Conservation (phyloP, 306 rosid genomes). For the Corylus americana region DNA sequence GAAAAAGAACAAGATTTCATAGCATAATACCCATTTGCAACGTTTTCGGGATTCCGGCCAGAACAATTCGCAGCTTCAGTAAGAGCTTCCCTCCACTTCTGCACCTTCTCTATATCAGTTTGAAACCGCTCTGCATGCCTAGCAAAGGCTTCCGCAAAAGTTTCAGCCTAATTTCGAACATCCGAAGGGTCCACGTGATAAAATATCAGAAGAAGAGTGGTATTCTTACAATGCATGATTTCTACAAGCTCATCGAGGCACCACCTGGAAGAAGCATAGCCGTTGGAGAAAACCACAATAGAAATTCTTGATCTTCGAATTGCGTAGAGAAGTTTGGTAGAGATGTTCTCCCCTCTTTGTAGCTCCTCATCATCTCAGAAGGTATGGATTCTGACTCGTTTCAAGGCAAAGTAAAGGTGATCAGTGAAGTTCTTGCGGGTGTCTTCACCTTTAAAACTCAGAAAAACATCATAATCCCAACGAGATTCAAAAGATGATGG, state of each 20-base stretch:
- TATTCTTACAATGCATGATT: not conserved
- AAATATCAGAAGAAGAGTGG: not conserved
- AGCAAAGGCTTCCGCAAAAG: not conserved
- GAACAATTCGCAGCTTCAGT: conserved; percentile 18
- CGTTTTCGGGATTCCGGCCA: not conserved
- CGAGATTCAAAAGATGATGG: not conserved
- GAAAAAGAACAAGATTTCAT: not conserved
- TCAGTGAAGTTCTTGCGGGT: not conserved
- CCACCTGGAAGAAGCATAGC: conserved; percentile 2
- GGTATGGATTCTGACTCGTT: not conserved
- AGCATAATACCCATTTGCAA: conserved; percentile 5
- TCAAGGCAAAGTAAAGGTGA: not conserved
- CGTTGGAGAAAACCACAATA: not conserved
- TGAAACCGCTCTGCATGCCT: conserved; percentile 3
- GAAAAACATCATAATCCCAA: not conserved
- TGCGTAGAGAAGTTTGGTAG: not conserved
- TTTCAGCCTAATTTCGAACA: not conserved
- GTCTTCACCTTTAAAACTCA: not conserved
- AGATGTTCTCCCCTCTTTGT: not conserved
- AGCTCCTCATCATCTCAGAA: not conserved
- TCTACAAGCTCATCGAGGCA: conserved; percentile 5
- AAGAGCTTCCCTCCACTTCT: conserved; percentile 15
- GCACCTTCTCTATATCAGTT: not conserved
- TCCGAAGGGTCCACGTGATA: not conserved
- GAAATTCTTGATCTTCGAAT: not conserved